phyloP scores from a whole-genome alignment of 306 rosid species.

The Cicer chorassanicum region DNA sequence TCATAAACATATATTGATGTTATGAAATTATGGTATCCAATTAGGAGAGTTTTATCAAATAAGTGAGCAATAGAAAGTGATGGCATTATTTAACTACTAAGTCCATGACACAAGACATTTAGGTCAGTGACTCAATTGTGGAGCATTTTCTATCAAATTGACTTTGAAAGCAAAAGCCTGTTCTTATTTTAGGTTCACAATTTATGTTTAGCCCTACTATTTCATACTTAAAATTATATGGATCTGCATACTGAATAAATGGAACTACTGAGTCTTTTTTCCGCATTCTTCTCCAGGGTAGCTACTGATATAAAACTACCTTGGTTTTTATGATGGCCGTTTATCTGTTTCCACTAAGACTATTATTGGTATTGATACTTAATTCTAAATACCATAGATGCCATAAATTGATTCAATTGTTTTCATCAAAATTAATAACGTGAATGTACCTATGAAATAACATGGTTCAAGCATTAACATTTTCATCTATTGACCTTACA shows the following conservation, averaged over 20 bases:
- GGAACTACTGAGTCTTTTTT: not conserved
- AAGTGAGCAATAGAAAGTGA: conserved; percentile 36
- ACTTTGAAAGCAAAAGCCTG: conserved; percentile 16
- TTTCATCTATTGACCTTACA: conserved; percentile 35
- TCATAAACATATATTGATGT: conserved; percentile 22
- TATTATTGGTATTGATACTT: conserved; percentile 18
- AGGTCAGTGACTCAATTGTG: conserved; percentile 15
- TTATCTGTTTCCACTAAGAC: conserved; percentile 14
- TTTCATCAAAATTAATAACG: conserved; percentile 29
- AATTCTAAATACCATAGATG: conserved; percentile 24
- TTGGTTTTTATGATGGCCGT: conserved; percentile 22
- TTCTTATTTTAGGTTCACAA: conserved; percentile 22
- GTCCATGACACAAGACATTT: conserved; percentile 19
- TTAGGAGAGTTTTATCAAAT: conserved; percentile 32
- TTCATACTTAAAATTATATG: conserved; percentile 16
- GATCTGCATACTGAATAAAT: conserved; percentile 26
- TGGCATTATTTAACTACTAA: conserved; percentile 18
- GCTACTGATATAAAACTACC: conserved; percentile 19
- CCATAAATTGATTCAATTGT: conserved; percentile 7
- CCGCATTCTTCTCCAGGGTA: conserved; percentile 13
- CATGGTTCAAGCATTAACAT: conserved; percentile 29
- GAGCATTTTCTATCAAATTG: conserved; percentile 35
- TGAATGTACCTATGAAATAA: conserved; percentile 13
- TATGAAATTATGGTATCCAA: conserved; percentile 25
- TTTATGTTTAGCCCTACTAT: conserved; percentile 26